Evolutionary conservation across 2,329 filamentous ascomycete genomes (phyloP).

Genomic region (Aspergillus intermedius): DNA sequence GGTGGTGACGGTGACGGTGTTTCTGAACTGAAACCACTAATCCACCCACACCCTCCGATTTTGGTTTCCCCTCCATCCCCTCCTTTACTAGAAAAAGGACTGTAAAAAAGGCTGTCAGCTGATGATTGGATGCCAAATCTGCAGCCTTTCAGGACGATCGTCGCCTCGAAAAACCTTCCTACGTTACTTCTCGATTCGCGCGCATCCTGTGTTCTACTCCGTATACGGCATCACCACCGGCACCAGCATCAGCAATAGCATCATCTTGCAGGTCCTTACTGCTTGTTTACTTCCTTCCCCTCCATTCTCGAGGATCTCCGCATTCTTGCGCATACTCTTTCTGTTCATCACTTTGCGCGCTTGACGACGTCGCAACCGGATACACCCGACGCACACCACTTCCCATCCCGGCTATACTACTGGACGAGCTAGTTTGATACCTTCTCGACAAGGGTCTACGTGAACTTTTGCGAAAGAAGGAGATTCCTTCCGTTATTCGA

Average conservation of each 20-base stretch:
- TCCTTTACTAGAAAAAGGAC: neutral
- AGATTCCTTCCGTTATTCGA: neutral
- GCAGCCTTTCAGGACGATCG: neutral
- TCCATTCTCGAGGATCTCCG: neutral
- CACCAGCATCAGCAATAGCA: neutral
- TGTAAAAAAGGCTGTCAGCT: neutral
- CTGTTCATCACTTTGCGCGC: neutral
- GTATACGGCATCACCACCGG: neutral
- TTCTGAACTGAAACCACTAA: neutral
- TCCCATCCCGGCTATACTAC: neutral
- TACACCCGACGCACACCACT: neutral
- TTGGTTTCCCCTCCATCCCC: neutral
- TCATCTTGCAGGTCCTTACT: neutral
- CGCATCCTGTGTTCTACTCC: neutral
- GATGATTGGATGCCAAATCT: neutral
- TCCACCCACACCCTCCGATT: neutral
- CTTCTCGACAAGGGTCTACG: neutral
- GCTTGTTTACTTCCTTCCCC: neutral
- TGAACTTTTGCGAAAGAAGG: neutral
- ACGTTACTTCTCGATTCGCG: neutral
- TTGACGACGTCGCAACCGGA: neutral
- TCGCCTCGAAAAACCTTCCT: neutral
- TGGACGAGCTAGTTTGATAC: neutral
- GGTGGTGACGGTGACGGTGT: neutral
- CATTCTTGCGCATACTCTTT: neutral